Conservation (phyloP, 179 eudicot genomes). For the Dionaea muscipula region DNA sequence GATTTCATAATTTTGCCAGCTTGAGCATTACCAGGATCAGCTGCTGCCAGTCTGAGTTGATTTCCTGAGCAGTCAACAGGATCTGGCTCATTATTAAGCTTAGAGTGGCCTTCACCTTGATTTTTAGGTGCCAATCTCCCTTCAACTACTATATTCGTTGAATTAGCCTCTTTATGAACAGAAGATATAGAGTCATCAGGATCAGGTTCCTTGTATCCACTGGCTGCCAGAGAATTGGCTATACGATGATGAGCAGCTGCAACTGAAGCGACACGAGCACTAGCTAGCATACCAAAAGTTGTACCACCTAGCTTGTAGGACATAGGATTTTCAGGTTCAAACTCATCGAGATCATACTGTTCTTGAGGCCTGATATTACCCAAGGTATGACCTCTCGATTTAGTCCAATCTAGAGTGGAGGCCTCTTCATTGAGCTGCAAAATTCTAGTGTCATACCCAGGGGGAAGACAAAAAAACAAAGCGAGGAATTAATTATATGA, state of each 20-base stretch:
- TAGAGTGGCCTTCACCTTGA: neutral
- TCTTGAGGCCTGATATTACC: constrained; percentile 26
- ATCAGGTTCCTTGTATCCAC: constrained; percentile 8
- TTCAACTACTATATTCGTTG: constrained; percentile 1
- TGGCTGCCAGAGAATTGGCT: constrained; percentile 17
- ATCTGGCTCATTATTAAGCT: constrained; percentile 5
- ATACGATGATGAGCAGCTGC: constrained; percentile 76
- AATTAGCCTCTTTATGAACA: neutral
- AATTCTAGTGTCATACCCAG: neutral
- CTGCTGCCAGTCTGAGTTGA: constrained; percentile 13
- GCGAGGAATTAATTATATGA: neutral
- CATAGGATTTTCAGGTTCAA: constrained; percentile 20
- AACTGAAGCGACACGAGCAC: constrained; percentile 68
- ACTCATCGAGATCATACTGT: constrained; percentile 27
- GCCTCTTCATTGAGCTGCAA: constrained; percentile 84
- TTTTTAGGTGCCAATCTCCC: neutral
- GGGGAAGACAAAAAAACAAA: neutral
- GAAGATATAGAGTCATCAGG: constrained; percentile 12
- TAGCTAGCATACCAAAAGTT: constrained; percentile 23
- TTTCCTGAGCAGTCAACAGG: constrained; percentile 4
- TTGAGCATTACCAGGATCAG: constrained; percentile 20
- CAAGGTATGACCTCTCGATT: constrained; percentile 54
- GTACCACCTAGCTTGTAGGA: constrained; percentile 67
- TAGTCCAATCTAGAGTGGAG: constrained; percentile 73
- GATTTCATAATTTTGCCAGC: constrained; percentile 5